Base-by-base conservation (phyloP, 306 rosid species). In the Delonix regia region DNA sequence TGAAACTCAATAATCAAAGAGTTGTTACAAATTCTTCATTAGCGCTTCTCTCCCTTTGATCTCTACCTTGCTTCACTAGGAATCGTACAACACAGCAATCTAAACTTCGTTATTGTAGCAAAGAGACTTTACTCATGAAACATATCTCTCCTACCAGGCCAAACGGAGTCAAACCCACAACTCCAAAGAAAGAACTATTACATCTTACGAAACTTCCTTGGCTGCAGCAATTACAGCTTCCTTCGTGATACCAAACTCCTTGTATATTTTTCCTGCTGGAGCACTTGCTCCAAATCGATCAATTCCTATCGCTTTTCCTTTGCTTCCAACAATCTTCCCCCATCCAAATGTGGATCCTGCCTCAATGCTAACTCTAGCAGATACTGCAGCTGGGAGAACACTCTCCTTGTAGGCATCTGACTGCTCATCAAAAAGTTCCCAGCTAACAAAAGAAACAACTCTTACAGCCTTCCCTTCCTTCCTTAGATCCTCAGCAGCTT, bases 281-380 rank as follows among this genome's bases (percentile, higher is more conserved):
- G 99, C 98, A 91, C 99, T 96, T 4, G 98, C 98, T n/a, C 99
- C 99, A 6, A 93, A 96, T 38, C 90, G 90, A 77, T 96, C 93
- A 27, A 96, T 93, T 72, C 99, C 99, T 10, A 96, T 96, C 5
- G 97, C 87, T 88, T 96, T 93, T 62, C 99, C 99, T 52, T 89
- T 85, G 93, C 83, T 87, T 83, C 99, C 98, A 52, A 91, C 19
- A 85, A 93, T 89, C 82, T 89, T 96, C 11, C 30, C 55, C 99
- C 99, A 96, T 73, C 98, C 99, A 15, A 96, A 96, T 53, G 99
- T 93, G 28, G 98, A 79, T 79, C 87, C 98, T 22, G 99, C 99
- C 85, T 96, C 98, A 71, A 93, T 91, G 91, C 99, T 96, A 67
- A 96, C 98, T 86, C 99, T 87, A 41, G 98, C 97, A 25, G 99